Base-by-base conservation (phyloP, 2,329 filamentous ascomycete genomes). In the Exophiala lecanii-corni region DNA sequence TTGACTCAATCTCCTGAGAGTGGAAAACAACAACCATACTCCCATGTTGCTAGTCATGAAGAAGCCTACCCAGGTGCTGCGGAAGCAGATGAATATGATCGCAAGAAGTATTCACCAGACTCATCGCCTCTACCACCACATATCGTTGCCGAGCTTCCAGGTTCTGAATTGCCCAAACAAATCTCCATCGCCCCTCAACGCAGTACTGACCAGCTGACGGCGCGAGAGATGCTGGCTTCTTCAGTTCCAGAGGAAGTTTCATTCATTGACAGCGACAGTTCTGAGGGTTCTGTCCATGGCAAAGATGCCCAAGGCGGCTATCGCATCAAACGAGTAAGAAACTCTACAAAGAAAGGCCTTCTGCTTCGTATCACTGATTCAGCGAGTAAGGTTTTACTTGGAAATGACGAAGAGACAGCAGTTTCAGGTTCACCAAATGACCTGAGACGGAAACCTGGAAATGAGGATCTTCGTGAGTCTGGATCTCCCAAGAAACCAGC, bases 311-410 rank as follows among this genome's bases (percentile, higher is more conserved):
- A 42, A 17, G 50, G 50, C 13, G 50, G 47, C 7, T 55, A 43
- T 28, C 47, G 47, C 2, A 25, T 55, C 25, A 47, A 45, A 16
- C 43, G 36, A 16, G 31, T 55, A 12, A 30, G 43, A 5, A 37
- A 33, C 23, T 31, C 33, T 6, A 20, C 35, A 13, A 38, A 37
- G 5, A 36, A 43, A 13, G 47, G 50, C 16, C 53, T 50, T 13
- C 51, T 41, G n/a, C 41, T 55, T 13, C 45, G 50, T 18, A 51
- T 55, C 32, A 44, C 40, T 3, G 53, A 55, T 28, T 51, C 48
- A 26, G 53, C 53, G 13, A 43, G 42, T 25, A 36, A 43, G 3
- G 36, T 51, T n/a, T 40, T 51, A 15, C 17, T 51, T 9, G 49
- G 45, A 5, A n/a, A 34, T 2, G 49, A 39, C 25, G 13, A 34